Evolutionary conservation across 2,329 filamentous ascomycete genomes (phyloP).

Genomic region (Diaporthe nobilis): DNA sequence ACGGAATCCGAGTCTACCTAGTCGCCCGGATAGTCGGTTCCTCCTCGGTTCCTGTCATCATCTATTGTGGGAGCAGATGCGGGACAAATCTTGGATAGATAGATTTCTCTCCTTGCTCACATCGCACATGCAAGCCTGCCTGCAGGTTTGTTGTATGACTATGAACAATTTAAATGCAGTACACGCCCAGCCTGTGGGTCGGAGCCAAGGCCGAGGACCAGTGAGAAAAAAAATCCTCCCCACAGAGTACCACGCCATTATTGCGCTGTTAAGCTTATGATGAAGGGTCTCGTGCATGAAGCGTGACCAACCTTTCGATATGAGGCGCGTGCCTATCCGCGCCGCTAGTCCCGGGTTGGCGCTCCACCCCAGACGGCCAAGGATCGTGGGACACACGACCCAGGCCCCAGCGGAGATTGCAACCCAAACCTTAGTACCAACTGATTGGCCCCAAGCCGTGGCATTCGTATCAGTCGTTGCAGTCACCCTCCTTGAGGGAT

Average conservation of each 20-base stretch:
- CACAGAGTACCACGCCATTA: slow-evolving; percentile 17
- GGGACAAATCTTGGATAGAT: neutral
- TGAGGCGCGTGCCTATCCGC: slow-evolving; percentile 32
- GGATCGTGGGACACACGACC: slow-evolving; percentile 33
- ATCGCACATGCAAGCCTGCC: neutral
- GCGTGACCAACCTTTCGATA: slow-evolving; percentile 27
- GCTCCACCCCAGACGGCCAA: neutral
- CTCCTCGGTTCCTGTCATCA: neutral
- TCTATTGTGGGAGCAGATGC: neutral
- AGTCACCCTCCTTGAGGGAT: slow-evolving; percentile 14
- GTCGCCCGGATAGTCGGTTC: neutral
- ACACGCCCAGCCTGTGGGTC: neutral
- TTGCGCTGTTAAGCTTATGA: slow-evolving; percentile 27
- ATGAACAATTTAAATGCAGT: neutral
- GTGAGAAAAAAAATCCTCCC: neutral
- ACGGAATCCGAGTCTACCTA: neutral
- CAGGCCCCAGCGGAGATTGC: slow-evolving; percentile 34
- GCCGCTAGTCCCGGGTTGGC: slow-evolving; percentile 17
- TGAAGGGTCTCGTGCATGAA: slow-evolving; percentile 30
- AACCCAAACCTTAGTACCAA: slow-evolving; percentile 27
- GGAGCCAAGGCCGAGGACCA: slow-evolving; percentile 29
- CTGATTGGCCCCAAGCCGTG: slow-evolving; percentile 15
- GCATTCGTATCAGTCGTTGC: slow-evolving; percentile 32
- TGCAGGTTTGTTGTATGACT: neutral
- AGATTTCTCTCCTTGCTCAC: neutral